Base-by-base conservation (phyloP, 1,284 basidiomycete species). In the Lentinula novae-zelandiae region DNA sequence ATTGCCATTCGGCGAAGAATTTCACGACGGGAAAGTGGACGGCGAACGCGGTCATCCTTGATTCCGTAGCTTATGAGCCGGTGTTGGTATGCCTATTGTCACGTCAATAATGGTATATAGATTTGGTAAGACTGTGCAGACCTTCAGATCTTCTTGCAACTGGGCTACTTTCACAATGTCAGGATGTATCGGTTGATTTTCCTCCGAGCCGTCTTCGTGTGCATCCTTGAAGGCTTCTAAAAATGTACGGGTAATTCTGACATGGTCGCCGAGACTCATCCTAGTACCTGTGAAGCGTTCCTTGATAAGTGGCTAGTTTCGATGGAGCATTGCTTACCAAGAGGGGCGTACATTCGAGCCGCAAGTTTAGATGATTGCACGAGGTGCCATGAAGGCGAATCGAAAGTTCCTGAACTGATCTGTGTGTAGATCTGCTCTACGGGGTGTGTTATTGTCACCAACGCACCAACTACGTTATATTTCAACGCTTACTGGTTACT, bases 301-400 rank as follows among this genome's bases (percentile, higher is more conserved):
- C 27, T 87, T 75, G 9, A 89, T 79, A 2, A 90, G 89, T 38
- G 89, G 78, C 2, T 15, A 20, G 5, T 49, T 22, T 10, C 9
- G 51, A 27, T 22, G 27, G 13, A 33, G 15, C 20, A 42, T 9
- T 54, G 20, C 36, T 92, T 94, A 44, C 92, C 93, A 5, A 94
- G 75, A 0, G 92, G 92, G 1, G 85, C 92, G 68, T 95, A 95
- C 38, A 95, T 86, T 22, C 88, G 75, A 12, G 89, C 80, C 2
- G 91, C 89, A 40, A 90, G 78, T 69, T 92, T 92, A 13, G 88
- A 87, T 13, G 81, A 82, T 46, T 90, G 83, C 44, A 93, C 80
- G 22, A 90, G 74, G 64, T 86, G 81, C 92, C 93, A 95, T 6
- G 88, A 89, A 20, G 92, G 93, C 1, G 91, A 86, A 65, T 93